phyloP scores from a whole-genome alignment of 73 alveolate genomes.

The Breviolum minutum region DNA sequence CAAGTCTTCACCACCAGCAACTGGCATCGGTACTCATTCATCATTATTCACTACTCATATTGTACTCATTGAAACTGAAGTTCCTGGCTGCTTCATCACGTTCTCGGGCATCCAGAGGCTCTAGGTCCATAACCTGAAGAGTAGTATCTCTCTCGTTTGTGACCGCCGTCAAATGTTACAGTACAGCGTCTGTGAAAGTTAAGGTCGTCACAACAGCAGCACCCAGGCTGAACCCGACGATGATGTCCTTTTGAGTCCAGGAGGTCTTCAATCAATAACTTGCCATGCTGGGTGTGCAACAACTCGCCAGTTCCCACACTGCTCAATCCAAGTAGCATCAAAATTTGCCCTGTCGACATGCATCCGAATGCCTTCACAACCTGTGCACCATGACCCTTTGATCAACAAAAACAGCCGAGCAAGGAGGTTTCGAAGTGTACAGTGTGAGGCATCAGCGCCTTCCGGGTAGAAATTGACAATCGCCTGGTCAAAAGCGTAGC shows the following conservation, averaged over 20 bases:
- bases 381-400: neutral
- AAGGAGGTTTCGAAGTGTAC: neutral
- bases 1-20: too few species aligned
- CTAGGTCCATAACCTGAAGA: slow-evolving; percentile 78
- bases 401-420: neutral
- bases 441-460: neutral
- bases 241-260: neutral
- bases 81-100: neutral
- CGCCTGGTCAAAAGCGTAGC: slow-evolving; percentile 81
- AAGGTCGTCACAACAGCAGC: slow-evolving; percentile 27
- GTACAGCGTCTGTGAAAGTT: neutral
- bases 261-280: too few species aligned
- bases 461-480: slow-evolving; percentile 76
- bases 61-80: neutral
- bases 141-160: neutral
- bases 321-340: slow-evolving; percentile 39
- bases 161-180: neutral
- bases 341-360: slow-evolving; percentile 87
- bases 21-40: too few species aligned
- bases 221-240: slow-evolving; percentile 93
- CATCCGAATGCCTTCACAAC: slow-evolving; percentile 74
- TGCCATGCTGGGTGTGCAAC: neutral
- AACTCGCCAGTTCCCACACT: neutral
- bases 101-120: slow-evolving; percentile 55
- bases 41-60: too few species aligned